Conservation (phyloP, 805 yeast genomes). For the Ogataea zsoltii region DNA sequence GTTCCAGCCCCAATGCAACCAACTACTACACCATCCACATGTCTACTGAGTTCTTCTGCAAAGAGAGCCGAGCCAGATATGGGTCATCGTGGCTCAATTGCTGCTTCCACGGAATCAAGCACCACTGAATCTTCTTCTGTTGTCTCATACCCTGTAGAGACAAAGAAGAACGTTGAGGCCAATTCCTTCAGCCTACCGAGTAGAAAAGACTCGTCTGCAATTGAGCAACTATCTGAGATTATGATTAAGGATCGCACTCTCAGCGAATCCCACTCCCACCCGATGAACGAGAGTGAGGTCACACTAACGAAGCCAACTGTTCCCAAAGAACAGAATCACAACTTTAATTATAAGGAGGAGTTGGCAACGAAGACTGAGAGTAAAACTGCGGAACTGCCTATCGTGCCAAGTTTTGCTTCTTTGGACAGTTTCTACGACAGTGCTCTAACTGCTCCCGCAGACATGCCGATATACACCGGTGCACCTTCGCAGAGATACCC, state of each 20-base stretch:
- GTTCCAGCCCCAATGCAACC: neutral
- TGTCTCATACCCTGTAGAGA: constrained; percentile 24
- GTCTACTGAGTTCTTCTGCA: neutral
- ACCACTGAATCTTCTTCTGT: constrained; percentile 36
- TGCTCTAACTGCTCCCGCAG: constrained; percentile 12
- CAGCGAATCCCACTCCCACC: constrained; percentile 2
- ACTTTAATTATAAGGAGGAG: constrained; percentile 26
- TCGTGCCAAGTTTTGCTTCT: constrained; percentile 77
- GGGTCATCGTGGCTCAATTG: constrained; percentile 17
- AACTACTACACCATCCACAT: neutral
- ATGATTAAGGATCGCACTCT: constrained; percentile 16
- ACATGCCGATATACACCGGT: constrained; percentile 6
- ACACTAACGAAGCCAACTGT: constrained; percentile 8
- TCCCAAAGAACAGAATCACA: neutral
- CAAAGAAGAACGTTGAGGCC: constrained; percentile 25
- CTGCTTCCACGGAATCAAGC: constrained; percentile 29
- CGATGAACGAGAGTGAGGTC: constrained; percentile 14
- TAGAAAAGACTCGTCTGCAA: constrained; percentile 20
- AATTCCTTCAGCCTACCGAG: constrained; percentile 16
- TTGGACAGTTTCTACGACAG: constrained; percentile 61
- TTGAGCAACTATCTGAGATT: constrained; percentile 23
- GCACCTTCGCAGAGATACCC: constrained; percentile 16
- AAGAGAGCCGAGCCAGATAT: constrained; percentile 2
- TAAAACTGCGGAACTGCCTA: constrained; percentile 41
- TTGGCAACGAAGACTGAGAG: constrained; percentile 11